Conservation (phyloP, 2,329 filamentous ascomycete species). For the Ilyonectria mors-panacis region DNA sequence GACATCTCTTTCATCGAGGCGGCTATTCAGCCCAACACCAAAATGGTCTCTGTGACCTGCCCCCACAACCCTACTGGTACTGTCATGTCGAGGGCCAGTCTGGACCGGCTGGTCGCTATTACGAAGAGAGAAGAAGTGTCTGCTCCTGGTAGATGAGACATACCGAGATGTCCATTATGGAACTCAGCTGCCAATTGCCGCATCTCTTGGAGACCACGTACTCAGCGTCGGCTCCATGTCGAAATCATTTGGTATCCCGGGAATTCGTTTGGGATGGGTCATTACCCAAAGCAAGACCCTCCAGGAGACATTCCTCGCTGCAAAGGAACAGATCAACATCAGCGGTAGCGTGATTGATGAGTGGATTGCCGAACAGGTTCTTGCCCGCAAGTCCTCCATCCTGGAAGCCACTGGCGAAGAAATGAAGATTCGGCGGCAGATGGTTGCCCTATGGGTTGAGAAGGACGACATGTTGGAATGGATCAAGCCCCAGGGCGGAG, state of each 20-base stretch:
- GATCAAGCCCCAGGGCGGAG: conserved; percentile 42
- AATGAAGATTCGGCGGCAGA: conserved; percentile 39
- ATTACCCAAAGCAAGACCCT: conserved; percentile 32
- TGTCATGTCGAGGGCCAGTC: conserved; percentile 11
- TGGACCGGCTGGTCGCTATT: conserved; percentile 29
- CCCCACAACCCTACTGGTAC: conserved; percentile 44
- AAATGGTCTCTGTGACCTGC: conserved; percentile 40
- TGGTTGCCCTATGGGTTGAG: conserved; percentile 41
- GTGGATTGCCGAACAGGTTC: conserved; percentile 41
- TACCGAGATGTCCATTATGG: conserved; percentile 39
- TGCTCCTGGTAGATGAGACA: conserved; percentile 44
- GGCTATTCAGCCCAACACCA: conserved; percentile 37
- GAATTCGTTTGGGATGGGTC: conserved; percentile 43
- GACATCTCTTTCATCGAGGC: conserved; percentile 30
- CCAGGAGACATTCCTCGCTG: conserved; percentile 41
- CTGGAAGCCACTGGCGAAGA: conserved; percentile 31
- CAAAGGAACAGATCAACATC: conserved; percentile 46
- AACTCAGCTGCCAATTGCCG: conserved; percentile 29
- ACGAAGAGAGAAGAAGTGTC: conserved; percentile 27
- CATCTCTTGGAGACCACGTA: conserved; percentile 36
- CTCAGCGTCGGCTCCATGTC: conserved; percentile 43
- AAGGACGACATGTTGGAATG: conserved; percentile 45
- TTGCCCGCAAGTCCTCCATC: conserved; percentile 29
- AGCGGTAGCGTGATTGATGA: conserved; percentile 43
- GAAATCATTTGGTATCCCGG: conserved; percentile 42